These are phyloP conservation scores for Verticillium klebahnii DNA, from an alignment of 2,329 filamentous ascomycete genomes.

Conservation along the genomic window DNA sequence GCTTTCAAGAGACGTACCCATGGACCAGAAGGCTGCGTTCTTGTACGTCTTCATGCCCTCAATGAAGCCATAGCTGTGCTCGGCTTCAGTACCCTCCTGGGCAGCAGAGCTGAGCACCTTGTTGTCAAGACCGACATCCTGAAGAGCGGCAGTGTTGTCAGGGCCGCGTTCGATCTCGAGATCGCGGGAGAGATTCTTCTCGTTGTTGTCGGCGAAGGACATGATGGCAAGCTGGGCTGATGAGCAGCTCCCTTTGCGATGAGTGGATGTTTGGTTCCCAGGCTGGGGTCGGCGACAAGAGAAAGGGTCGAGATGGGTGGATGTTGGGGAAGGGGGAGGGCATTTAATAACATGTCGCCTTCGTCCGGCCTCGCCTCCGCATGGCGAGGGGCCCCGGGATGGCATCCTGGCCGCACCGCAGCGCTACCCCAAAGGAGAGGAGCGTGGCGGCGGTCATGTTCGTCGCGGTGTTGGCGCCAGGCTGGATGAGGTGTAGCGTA, in stretches of 20 bases:
- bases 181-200: conserved; percentile 15
- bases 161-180: conserved; percentile 24
- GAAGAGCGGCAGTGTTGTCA: conserved; percentile 22
- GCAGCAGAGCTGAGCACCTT: conserved; percentile 33
- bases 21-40: conserved; percentile 33
- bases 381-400: background rate
- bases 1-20: conserved; percentile 22
- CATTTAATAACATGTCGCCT: conserved; percentile 1
- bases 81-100: conserved; percentile 27
- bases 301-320: background rate
- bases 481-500: background rate
- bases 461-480: background rate
- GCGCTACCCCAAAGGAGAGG: conserved; percentile 1
- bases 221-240: conserved; percentile 1
- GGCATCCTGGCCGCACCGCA: background rate
- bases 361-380: background rate
- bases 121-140: conserved; percentile 27
- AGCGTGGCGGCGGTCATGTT: background rate
- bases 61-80: conserved; percentile 28
- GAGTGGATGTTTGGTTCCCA: background rate
- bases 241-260: background rate
- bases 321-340: background rate
- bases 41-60: conserved; percentile 34
- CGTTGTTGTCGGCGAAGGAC: background rate
- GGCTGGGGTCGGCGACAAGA: background rate